Evolutionary conservation across 441 rosid species (phyloP), one percentile per base, ranked within the genome.

Genomic region (Eutrema salsugineum): DNA sequence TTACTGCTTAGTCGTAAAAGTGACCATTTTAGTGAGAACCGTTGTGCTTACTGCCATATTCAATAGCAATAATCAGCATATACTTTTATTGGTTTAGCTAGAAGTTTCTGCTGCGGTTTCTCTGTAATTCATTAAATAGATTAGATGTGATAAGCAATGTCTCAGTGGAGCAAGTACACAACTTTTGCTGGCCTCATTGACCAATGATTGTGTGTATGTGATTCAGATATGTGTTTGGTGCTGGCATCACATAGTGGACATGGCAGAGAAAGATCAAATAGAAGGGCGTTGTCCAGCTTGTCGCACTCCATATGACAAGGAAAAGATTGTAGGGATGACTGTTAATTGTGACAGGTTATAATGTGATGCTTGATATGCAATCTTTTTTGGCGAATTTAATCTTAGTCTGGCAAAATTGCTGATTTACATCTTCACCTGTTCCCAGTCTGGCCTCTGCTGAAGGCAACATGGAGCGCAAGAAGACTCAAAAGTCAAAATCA

Each of bases 251-350:
- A 67, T 87, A 14, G 82, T 81, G 84, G 86, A 87, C 22, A 82
- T 87, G 91, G 89, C 91, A 44, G 91, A 85, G 74, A 87, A 80
- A 82, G 84, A 81, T 75, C 75, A 56, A 2, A 66, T 79, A 8
- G 89, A 85, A 74, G 91, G 91, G 15, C 82, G 86, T 28, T 87
- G 89, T 55, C 91, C 91, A 6, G 91, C 91, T 47, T 87, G 89
- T 48, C 89, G 89, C 24, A 68, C 74, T 15, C 70, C 86, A 54
- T 87, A 87, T 77, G 89, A 87, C 81, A 87, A 77, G 64, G 91
- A 87, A 75, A 87, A 85, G 74, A 83, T 87, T 76, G 91, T 82
- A 24, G 87, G 83, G 44, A 87, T 73, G 77, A 81, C 82, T 60
- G 80, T 82, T 54, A 70, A 75, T 56, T 72, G 82, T 16, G 88